Conservation (phyloP, 768 basidiomycete genomes). For the Termitomyces sp. region DNA sequence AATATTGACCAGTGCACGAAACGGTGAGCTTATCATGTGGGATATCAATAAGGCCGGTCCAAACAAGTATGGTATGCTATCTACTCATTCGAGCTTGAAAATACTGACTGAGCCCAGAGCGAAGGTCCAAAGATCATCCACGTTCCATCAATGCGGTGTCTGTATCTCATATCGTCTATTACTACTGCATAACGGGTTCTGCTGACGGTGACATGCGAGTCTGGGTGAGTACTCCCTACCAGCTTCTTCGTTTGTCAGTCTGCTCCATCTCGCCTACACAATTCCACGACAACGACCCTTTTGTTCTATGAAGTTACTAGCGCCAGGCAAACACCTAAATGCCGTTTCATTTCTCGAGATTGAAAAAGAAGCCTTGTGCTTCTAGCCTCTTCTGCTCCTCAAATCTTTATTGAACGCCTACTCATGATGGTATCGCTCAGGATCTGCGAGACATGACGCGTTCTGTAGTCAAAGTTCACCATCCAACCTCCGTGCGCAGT, state of each 20-base stretch:
- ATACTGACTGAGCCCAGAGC: slow-evolving; percentile 39
- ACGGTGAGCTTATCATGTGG: slow-evolving; percentile 84
- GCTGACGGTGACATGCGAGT: slow-evolving; percentile 78
- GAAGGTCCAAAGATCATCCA: slow-evolving; percentile 63
- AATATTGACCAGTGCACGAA: slow-evolving; percentile 75
- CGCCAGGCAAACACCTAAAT: neutral
- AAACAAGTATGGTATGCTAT: slow-evolving; percentile 64
- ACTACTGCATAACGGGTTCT: slow-evolving; percentile 77
- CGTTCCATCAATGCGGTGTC: slow-evolving; percentile 71
- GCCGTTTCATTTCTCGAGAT: neutral
- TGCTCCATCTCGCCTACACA: neutral
- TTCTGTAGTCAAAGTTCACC: slow-evolving; percentile 68
- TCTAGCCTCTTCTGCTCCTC: neutral
- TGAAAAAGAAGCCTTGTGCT: too few relatives aligned
- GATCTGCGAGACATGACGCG: slow-evolving; percentile 71
- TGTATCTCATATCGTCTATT: slow-evolving; percentile 62
- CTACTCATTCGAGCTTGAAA: neutral
- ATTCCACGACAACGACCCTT: neutral
- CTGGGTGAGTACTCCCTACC: slow-evolving; percentile 51
- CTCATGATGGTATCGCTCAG: slow-evolving; percentile 29
- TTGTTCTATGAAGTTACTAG: neutral
- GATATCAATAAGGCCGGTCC: slow-evolving; percentile 65
- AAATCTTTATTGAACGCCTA: neutral
- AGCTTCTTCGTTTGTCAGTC: neutral
- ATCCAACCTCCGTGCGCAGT: slow-evolving; percentile 65